Evolutionary conservation across 176 grass and related monocot species (phyloP).

Genomic region (Alloteropsis semialata): DNA sequence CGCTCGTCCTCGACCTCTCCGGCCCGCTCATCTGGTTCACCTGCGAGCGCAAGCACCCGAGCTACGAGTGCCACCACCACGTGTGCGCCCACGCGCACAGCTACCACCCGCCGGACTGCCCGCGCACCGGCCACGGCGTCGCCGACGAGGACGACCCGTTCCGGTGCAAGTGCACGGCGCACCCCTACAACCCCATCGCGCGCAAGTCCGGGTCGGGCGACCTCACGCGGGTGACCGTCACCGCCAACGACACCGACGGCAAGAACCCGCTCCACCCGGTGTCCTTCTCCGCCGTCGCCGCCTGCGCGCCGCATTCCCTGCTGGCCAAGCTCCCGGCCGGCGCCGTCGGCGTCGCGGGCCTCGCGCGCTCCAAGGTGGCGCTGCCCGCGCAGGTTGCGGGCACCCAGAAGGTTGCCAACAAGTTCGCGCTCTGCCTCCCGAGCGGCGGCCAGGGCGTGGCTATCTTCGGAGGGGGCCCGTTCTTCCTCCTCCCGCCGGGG

Average conservation of each 20-base stretch:
- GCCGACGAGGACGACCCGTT: neutral
- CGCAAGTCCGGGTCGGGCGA: constrained; percentile 14
- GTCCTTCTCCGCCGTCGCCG: constrained; percentile 15
- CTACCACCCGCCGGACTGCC: constrained; percentile 42
- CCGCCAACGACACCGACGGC: constrained; percentile 64
- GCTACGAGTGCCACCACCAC: constrained; percentile 30
- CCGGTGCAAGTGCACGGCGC: constrained; percentile 51
- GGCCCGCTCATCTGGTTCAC: constrained; percentile 54
- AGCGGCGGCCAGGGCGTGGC: constrained; percentile 41
- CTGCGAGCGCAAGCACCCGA: constrained; percentile 8
- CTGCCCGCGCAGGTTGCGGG: constrained; percentile 44
- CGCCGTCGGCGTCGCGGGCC: constrained; percentile 51
- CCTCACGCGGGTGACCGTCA: constrained; percentile 25
- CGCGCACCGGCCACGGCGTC: constrained; percentile 30
- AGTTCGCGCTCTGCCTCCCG: constrained; percentile 73
- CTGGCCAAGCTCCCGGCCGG: constrained; percentile 31
- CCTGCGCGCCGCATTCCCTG: constrained; percentile 41
- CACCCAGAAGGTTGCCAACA: constrained; percentile 31
- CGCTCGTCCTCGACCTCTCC: constrained; percentile 56
- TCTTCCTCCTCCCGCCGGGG: constrained; percentile 24
- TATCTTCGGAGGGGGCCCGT: constrained; percentile 46
- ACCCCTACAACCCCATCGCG: constrained; percentile 48
- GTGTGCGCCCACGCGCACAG: constrained; percentile 39
- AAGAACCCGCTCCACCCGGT: constrained; percentile 40
- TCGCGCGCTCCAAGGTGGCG: constrained; percentile 34